Evolutionary conservation across 352 stramenopile species (phyloP), one percentile per base, ranked within the genome.

Genomic region (Pythium aristosporum): DNA sequence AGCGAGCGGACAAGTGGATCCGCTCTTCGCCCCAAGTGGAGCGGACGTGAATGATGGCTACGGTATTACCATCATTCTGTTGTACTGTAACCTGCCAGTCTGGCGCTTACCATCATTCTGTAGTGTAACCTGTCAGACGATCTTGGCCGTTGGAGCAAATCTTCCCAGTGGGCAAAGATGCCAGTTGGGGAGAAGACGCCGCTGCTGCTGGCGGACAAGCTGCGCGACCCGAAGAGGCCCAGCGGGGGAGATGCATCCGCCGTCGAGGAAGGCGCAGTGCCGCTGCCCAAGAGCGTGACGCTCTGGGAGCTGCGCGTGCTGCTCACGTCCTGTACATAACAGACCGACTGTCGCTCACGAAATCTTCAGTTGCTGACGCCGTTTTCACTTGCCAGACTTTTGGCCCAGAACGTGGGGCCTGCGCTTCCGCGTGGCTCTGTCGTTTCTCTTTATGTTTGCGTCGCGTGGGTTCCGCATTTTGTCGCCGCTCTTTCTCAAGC

Each of bases 341-440:
- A 30, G 25, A 30, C 25, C 25, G 25, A 30, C 5, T 30, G 3
- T 30, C 25, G 25, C 25, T 30, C 3, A 30, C 25, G 25, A 30
- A 30, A 30, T 30, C 25, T 30, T 30, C 25, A 30, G 3, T 30
- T 18, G 21, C 11, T 3, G 15, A 10, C 11, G 10, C 10, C 21
- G 18, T 30, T 37, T n/a, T 6, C 5, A 4, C 16, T 54, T 18
- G 49, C 32, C 54, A 92, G 83, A 90, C 53, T 92, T 90, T 39
- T 92, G 83, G 81, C 83, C 80, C 1, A 83, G 81, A 57, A 82
- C 77, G 43, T 90, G 79, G 80, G 69, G 72, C 47, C 69, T 92
- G 77, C 79, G 81, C 5, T 52, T 89, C 18, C 83, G 81, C n/a
- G 81, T 88, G 46, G 44, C 79, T 46, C 41, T 80, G 41, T 82